A percentile compares a stretch with the other conserved stretches of the same genome.
Conservation (phyloP, 73 alveolate genomes). For the Paramecium pentaurelia region DNA sequence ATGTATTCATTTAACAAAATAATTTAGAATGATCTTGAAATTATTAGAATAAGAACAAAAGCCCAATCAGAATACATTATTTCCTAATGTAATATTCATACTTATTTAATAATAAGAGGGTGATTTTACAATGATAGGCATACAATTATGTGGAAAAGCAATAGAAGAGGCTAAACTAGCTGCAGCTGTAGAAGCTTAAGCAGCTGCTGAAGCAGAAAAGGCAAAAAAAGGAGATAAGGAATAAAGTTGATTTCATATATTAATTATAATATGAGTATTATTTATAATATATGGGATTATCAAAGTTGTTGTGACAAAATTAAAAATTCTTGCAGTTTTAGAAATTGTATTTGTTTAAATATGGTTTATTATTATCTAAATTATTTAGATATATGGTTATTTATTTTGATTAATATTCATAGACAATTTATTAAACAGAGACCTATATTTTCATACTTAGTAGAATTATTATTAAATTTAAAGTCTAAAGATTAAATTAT, state of each 20-base stretch:
- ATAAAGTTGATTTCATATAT: neutral
- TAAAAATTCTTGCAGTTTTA: neutral
- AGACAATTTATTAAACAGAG: no score
- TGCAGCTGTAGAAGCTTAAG: conserved; percentile 11
- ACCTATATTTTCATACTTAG: no score
- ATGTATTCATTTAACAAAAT: neutral
- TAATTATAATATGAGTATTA: neutral
- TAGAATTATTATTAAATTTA: no score
- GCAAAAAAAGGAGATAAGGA: conserved; percentile 38
- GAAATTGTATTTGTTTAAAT: neutral
- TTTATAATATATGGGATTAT: neutral
- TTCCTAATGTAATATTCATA: neutral
- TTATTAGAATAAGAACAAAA: conserved; percentile 51
- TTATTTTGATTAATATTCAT: no score
- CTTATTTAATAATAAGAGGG: conserved; percentile 7
- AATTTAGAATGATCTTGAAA: conserved; percentile 52
- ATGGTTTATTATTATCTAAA: no score
- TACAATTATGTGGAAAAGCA: conserved; percentile 43
- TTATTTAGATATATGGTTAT: no score
- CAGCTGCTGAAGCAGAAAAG: conserved; percentile 37
- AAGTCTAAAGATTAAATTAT: no score
- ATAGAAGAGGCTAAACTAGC: conserved; percentile 37
- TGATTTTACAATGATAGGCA: conserved; percentile 50
- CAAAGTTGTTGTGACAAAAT: neutral
- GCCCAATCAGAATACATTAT: conserved; percentile 49